These are phyloP conservation scores for Quercus cerris DNA, from an alignment of 306 rosid species.

Conservation along the genomic window DNA sequence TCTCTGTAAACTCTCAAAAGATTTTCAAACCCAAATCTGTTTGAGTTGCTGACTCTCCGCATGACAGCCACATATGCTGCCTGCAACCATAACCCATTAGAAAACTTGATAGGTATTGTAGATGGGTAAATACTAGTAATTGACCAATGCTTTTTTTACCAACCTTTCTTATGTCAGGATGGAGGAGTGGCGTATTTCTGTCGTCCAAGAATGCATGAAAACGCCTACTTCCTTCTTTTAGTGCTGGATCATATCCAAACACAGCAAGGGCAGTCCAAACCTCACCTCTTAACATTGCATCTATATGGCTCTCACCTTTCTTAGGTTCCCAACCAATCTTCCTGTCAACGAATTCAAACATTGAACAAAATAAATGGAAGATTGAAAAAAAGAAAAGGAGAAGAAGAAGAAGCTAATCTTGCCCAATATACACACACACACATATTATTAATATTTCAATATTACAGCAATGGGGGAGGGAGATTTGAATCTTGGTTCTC, in stretches of 20 bases:
- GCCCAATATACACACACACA: not conserved
- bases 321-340: slow-evolving; percentile 95
- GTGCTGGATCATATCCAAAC: slow-evolving; percentile 66
- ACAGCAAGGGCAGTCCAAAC: slow-evolving; percentile 72
- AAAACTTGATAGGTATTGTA: slow-evolving; percentile 20
- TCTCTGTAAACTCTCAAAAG: slow-evolving; percentile 79
- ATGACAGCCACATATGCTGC: slow-evolving; percentile 86
- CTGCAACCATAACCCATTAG: slow-evolving; percentile 44
- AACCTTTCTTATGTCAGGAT: slow-evolving; percentile 90
- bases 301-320: slow-evolving; percentile 53
- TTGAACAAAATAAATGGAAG: not conserved
- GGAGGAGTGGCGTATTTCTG: slow-evolving; percentile 78
- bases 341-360: slow-evolving; percentile 38
- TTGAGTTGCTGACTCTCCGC: slow-evolving; percentile 54
- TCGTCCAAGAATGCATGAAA: slow-evolving; percentile 70
- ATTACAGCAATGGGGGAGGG: not conserved
- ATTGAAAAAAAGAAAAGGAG: not conserved
- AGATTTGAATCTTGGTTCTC: too few species aligned
- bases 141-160: slow-evolving; percentile 16
- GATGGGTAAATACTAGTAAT: not conserved
- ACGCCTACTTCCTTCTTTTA: slow-evolving; percentile 73
- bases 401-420: not conserved
- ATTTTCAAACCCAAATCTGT: slow-evolving; percentile 61
- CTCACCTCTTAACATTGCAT: slow-evolving; percentile 95
- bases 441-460: too few species aligned